Percentiles rank a stretch among this genome's conserved stretches.
phyloP scores from a whole-genome alignment of 306 rosid genomes.

The Cicer cuneatum region DNA sequence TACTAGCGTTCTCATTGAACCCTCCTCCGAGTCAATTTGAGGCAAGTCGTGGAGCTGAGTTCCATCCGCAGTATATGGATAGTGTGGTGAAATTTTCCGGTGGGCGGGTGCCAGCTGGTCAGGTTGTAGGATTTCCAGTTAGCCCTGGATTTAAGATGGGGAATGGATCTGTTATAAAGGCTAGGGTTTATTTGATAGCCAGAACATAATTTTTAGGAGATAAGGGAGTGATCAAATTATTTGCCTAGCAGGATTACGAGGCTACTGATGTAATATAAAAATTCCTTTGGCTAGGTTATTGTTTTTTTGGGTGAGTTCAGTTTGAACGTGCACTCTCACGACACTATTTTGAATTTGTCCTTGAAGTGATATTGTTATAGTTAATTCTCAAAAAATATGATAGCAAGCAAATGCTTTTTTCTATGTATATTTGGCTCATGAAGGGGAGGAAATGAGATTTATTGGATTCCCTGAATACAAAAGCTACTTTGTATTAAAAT shows the following conservation, averaged over 20 bases:
- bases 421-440: not conserved
- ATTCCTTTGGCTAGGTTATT: constrained; percentile 37
- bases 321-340: constrained; percentile 9
- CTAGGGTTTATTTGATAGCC: constrained; percentile 77
- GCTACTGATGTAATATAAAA: constrained; percentile 41
- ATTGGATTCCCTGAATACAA: not conserved
- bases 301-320: constrained; percentile 38
- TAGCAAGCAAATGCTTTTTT: not conserved
- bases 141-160: constrained; percentile 94
- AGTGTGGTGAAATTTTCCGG: constrained; percentile 70
- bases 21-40: constrained; percentile 90
- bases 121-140: constrained; percentile 79
- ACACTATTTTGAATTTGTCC: constrained; percentile 36
- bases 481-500: no score
- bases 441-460: not conserved
- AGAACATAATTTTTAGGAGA: constrained; percentile 46
- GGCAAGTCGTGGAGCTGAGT: constrained; percentile 88
- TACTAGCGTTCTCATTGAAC: constrained; percentile 90
- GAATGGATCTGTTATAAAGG: constrained; percentile 76
- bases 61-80: constrained; percentile 83
- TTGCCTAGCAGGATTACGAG: constrained; percentile 18
- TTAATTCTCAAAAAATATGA: constrained; percentile 1
- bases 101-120: constrained; percentile 72
- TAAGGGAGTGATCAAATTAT: constrained; percentile 14
- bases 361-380: constrained; percentile 25